Percentiles rank a stretch among this genome's conserved stretches.
Evolutionary conservation across 805 yeast species (phyloP).

Genomic region (Metschnikowia lachancei): DNA sequence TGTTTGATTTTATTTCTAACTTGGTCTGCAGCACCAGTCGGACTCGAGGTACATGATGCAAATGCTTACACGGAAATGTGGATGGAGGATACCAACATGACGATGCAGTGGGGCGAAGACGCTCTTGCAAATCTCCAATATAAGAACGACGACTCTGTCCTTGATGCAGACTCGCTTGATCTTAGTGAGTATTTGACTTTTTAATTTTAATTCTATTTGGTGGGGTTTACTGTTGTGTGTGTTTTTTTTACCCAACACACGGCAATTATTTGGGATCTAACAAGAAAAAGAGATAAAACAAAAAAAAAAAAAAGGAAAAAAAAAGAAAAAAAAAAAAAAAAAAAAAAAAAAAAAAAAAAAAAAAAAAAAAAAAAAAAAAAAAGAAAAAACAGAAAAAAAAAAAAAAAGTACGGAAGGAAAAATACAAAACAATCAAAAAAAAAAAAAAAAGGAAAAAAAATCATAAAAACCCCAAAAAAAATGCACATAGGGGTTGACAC

Average conservation of each 20-base stretch:
- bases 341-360: slow-evolving; percentile 5
- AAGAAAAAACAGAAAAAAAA: not conserved
- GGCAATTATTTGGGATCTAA: not conserved
- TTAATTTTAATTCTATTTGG: slow-evolving; percentile 19
- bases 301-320: not conserved
- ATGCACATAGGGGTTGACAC: slow-evolving; percentile 6
- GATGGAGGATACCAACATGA: slow-evolving; percentile 10
- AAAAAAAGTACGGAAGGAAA: not conserved
- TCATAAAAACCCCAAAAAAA: slow-evolving; percentile 9
- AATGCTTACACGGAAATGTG: slow-evolving; percentile 9
- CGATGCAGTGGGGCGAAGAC: slow-evolving; percentile 9
- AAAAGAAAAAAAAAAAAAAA: slow-evolving; percentile 9
- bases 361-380: slow-evolving; percentile 4
- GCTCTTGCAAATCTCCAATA: slow-evolving; percentile 10
- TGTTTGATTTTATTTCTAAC: slow-evolving; percentile 1
- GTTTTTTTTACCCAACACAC: not conserved
- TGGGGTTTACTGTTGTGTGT: slow-evolving; percentile 2
- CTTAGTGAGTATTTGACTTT: slow-evolving; percentile 34
- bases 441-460: slow-evolving; percentile 5
- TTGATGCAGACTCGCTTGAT: slow-evolving; percentile 22
- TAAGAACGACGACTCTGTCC: slow-evolving; percentile 3
- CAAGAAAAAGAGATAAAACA: not conserved
- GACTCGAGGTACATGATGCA: slow-evolving; percentile 28
- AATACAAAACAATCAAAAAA: slow-evolving; percentile 10
- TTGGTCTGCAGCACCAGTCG: slow-evolving; percentile 44